Evolutionary conservation across 164 flowering plant genomes (phyloP), one percentile per base, ranked within the genome.

Genomic region (Taxillus chinensis): DNA sequence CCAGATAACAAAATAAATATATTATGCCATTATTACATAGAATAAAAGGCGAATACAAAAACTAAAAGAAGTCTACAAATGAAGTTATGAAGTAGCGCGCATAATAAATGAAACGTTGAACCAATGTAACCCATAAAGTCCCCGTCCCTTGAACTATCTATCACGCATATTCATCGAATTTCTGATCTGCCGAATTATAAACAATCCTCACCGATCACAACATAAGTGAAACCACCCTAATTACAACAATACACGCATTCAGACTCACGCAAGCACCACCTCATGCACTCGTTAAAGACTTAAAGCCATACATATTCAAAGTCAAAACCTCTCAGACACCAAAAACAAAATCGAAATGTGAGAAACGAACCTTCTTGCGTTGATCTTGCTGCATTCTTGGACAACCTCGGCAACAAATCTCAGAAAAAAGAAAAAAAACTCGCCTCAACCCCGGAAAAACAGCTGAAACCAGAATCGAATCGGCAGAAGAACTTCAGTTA

Each of bases 331-430:
- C 43, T 3, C 55, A 41, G 67, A 58, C 5, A 42, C 5, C 45
- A 57, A 61, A 5, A 42, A 66, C 42, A 10, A 12, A 65, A 4
- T 43, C 7, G 46, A 43, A 43, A 48, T 14, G 13, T 14, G 4
- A 48, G 13, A 45, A 61, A 70, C 62, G 64, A 64, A 87, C 95
- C 83, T 85, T 88, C 70, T 88, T 85, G 39, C 87, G 71, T 64
- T 82, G 86, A 73, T 88, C 95, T 66, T 79, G 89, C 83, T 82
- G 91, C 95, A 88, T 87, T 71, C 16, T 59, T 14, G 6, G 5
- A 17, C 55, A 59, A 39, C 45, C 58, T 5, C 12, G 56, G 38
- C 42, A 49, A 12, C 63, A 52, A 52, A 8, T n/a, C 55, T 52
- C 16, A 27, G 27, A 27, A 27, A 27, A 27, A 52, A 52, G 2